Base-by-base conservation (phyloP, 2,329 filamentous ascomycete species). In the Davidsoniella australis region DNA sequence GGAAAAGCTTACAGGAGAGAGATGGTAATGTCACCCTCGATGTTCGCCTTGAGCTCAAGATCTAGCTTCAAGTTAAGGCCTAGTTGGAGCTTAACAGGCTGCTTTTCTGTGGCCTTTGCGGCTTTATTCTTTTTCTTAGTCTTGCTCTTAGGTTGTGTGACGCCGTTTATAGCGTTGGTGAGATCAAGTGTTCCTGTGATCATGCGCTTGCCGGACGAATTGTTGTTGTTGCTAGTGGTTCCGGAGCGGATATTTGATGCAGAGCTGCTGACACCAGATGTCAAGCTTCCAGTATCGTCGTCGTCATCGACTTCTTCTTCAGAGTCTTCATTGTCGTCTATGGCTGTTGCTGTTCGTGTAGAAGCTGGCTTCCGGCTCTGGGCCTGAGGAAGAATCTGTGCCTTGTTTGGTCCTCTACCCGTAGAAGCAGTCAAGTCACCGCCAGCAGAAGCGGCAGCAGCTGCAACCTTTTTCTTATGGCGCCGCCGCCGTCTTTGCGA, bases 11-110 rank as follows among this genome's bases (percentile, higher is more conserved):
- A 66, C 81, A 82, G 74, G 58, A 85, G 67, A 47, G 75, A 77
- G 52, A 85, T 63, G 17, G 80, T 84, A 58, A 87, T 62, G 64
- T 86, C 82, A 56, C 82, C 82, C 57, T 85, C 75, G 53, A 87
- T 82, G 60, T 77, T 80, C 20, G 82, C 82, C 68, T 85, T 86
- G 48, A 87, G 67, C 63, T 85, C 78, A 54, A 87, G 78, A 64
- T 87, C 82, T 45, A 86, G 71, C 57, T 87, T 82, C 45, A 87
- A 64, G 62, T 87, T 86, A 51, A 85, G 67, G 60, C 86, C 82
- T 33, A 86, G 63, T 50, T 77, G 70, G 60, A 88, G 64, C 61
- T 50, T 49, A 14, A 53, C 53, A 3, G 53, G 51, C 42, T 57
- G 48, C 44, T 41, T 45, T 18, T 50, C 47, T 1, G 17, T 29